phyloP scores from a whole-genome alignment of 805 yeast species.

The Yarrowia yakushimensis region DNA sequence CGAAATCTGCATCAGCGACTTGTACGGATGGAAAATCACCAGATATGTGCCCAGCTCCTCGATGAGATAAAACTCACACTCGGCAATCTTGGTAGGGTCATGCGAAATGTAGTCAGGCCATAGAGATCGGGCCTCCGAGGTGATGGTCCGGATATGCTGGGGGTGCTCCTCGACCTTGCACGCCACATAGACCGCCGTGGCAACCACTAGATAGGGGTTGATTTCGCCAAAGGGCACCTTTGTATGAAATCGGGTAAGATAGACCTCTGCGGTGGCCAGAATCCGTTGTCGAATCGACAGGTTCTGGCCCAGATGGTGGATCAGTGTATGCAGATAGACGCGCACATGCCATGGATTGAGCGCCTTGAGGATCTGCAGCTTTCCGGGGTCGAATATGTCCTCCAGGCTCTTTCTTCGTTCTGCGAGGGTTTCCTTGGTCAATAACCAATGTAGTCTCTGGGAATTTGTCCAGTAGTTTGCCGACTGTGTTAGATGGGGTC shows the following conservation, averaged over 20 bases:
- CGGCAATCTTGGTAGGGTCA: constrained; percentile 87
- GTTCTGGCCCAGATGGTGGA: constrained; percentile 74
- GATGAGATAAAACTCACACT: constrained; percentile 88
- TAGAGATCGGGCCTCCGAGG: constrained; percentile 76
- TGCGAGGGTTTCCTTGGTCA: constrained; percentile 56
- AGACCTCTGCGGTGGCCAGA: constrained; percentile 83
- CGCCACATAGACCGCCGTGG: constrained; percentile 84
- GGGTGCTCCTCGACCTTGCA: constrained; percentile 96
- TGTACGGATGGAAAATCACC: constrained; percentile 44
- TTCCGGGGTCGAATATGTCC: constrained; percentile 29
- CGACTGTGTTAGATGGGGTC: constrained; percentile 44
- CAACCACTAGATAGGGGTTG: constrained; percentile 72
- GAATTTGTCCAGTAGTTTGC: constrained; percentile 88
- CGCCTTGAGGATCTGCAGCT: constrained; percentile 37
- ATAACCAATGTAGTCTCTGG: constrained; percentile 79
- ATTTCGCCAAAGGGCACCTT: constrained; percentile 73
- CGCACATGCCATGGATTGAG: constrained; percentile 42
- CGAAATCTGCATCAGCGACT: constrained; percentile 37
- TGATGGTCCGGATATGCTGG: constrained; percentile 79
- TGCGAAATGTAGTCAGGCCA: constrained; percentile 97
- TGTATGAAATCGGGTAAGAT: constrained; percentile 71
- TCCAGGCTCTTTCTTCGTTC: constrained; percentile 40
- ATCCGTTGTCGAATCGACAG: constrained; percentile 78
- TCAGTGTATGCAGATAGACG: constrained; percentile 67
- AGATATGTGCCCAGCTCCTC: constrained; percentile 63